Conservation (phyloP, 345 rosid species). For the Anastatica hierochuntica region DNA sequence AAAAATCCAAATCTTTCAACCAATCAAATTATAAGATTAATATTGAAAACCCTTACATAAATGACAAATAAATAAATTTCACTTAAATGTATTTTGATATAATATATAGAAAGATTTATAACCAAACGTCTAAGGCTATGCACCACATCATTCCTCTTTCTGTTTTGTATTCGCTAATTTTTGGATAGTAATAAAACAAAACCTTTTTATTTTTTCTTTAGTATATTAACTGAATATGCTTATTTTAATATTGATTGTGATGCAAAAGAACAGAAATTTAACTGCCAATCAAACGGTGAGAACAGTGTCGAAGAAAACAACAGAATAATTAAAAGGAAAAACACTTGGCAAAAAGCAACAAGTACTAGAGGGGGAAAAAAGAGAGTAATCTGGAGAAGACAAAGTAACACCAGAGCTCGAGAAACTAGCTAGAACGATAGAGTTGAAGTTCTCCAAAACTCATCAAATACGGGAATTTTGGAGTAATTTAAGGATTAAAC, state of each 20-base stretch:
- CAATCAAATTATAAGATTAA: no score
- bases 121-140: constrained; percentile 10
- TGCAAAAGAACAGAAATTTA: constrained; percentile 20
- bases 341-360: constrained; percentile 9
- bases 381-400: constrained; percentile 14
- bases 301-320: constrained; percentile 20
- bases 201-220: constrained; percentile 19
- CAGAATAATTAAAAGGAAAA: no score
- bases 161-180: constrained; percentile 18
- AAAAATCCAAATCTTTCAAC: no score
- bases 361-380: constrained; percentile 7
- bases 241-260: constrained; percentile 21
- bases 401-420: constrained; percentile 15
- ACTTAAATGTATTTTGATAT: no score
- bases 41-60: no score
- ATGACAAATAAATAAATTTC: no score
- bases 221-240: constrained; percentile 11
- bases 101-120: no score
- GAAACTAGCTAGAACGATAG: constrained; percentile 8
- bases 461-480: constrained; percentile 1
- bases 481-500: not conserved
- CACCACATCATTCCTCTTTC: constrained; percentile 8
- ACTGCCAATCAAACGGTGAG: constrained; percentile 24
- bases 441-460: no score
- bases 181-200: constrained; percentile 22